Evolutionary conservation across 495 filamentous ascomycete genomes (phyloP), one percentile per base, ranked within the genome.

Genomic region (Penicillium paxilli): DNA sequence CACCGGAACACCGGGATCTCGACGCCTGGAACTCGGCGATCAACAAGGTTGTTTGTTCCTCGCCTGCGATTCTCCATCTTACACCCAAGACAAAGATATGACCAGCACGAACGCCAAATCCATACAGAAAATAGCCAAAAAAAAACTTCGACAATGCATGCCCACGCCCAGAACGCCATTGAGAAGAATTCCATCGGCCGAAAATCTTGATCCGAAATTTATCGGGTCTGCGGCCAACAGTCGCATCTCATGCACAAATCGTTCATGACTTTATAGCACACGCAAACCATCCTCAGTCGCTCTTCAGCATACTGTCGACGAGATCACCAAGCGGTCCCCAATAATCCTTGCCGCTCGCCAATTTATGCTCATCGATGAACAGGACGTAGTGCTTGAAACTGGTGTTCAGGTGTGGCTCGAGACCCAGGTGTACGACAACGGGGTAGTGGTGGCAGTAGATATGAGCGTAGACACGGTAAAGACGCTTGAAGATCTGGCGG

Each of bases 401-500:
- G 42, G 94, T 98, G 75, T 98, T 98, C 61, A 98, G 84, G 73
- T 98, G 94, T 28, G 94, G 92, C 74, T 98, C 94, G 51, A 98
- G 81, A 24, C 94, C 94, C 23, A 98, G 84, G 59, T 96, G 92
- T 25, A 96, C 87, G 47, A 98, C 87, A 40, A 98, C 94, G 14
- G 92, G 92, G 73, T 98, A 98, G 75, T 98, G 94, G 71, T 98
- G 94, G 81, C 94, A 98, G 81, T 98, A 98, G 62, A 98, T 96
- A 72, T 98, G 94, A 32, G 94, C 94, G 73, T 98, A 98, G 47
- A 98, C 93, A 52, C 94, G 89, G 73, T 98, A 98, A 70, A 98
- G 85, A 59, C 94, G 88, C 80, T 98, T 98, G 82, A 98, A 96
- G 60, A 98, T 87, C 76, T 96, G 91, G 49, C 91, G 87, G 42